Percentiles rank a stretch among this genome's conserved stretches.
Evolutionary conservation across 1,139 yeast genomes (phyloP).

Genomic region (Suhomyces anneliseae): DNA sequence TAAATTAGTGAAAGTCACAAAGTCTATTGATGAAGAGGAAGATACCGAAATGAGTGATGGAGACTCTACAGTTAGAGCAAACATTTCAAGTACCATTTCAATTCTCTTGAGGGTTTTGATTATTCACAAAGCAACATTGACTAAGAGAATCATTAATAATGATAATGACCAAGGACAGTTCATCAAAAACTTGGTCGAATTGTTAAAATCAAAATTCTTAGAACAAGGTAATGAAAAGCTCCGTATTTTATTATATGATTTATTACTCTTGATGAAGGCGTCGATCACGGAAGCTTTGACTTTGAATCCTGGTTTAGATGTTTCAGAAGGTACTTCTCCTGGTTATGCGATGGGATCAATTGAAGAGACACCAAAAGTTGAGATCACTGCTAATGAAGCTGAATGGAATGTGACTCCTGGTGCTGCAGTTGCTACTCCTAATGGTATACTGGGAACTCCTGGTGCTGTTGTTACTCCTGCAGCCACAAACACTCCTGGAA

Average conservation of each 20-base stretch:
- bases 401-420: constrained; percentile 7
- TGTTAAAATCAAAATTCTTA: constrained; percentile 47
- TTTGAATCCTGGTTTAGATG: constrained; percentile 14
- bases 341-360: constrained; percentile 4
- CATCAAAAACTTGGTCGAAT: constrained; percentile 43
- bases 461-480: constrained; percentile 2
- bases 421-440: constrained; percentile 1
- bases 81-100: constrained; percentile 23
- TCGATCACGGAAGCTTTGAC: constrained; percentile 27
- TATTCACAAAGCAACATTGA: constrained; percentile 52
- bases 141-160: constrained; percentile 30
- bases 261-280: constrained; percentile 55
- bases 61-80: background rate
- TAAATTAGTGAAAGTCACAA: constrained; percentile 14
- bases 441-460: constrained; percentile 2
- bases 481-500: constrained; percentile 2
- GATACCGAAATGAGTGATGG: background rate
- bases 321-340: constrained; percentile 16
- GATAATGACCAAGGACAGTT: constrained; percentile 39
- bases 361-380: constrained; percentile 8
- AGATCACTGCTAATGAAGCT: background rate
- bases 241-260: constrained; percentile 62
- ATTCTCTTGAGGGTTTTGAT: constrained; percentile 58
- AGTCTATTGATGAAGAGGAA: background rate
- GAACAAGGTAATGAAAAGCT: constrained; percentile 46